Base-by-base conservation (phyloP, 805 yeast genomes). In the Hanseniaspora meyeri region DNA sequence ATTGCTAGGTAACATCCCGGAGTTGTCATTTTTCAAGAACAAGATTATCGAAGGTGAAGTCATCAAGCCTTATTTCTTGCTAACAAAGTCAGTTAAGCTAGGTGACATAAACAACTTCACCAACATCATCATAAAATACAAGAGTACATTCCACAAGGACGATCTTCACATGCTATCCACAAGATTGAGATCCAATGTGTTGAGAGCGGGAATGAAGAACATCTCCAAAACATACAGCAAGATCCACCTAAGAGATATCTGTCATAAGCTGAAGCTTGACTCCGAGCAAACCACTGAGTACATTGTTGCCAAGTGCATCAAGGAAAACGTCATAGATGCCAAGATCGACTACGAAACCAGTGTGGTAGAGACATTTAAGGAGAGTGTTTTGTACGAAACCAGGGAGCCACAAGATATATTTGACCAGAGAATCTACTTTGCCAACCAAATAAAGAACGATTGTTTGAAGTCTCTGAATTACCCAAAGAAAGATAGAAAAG, bases 241-340 rank as follows among this genome's bases (percentile, higher is more conserved):
- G 67, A 93, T 93, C 59, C 87, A 97, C 3, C 77, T 93, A 64
- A 86, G 85, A 69, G 99, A 93, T 66, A 89, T 93, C 57, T 93
- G 98, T 70, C 78, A 93, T 64, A 87, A 91, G 67, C 78, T 93
- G 66, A 89, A 86, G 63, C 77, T 93, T 60, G 98, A 91, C 65
- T 83, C 90, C 50, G 99, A 93, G 73, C 90, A 93, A 66, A 83
- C 91, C 63, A 95, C 96, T 1, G 99, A 93, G 73, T 93, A 91
- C 69, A 89, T 93, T 69, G 96, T 93, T 24, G 87, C 96, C 40
- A 91, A 93, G 74, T 93, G 97, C 29, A 91, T 93, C 58, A 82
- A 96, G 65, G 99, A 93, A 68, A 96, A 96, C 59, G 97, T 93
- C 53, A 87, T 93, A 67, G 97, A 93, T 65, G 97, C 98, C 3